Evolutionary conservation across 1,284 basidiomycete genomes (phyloP), one percentile per base, ranked within the genome.

Genomic region (Malassezia brasiliensis): DNA sequence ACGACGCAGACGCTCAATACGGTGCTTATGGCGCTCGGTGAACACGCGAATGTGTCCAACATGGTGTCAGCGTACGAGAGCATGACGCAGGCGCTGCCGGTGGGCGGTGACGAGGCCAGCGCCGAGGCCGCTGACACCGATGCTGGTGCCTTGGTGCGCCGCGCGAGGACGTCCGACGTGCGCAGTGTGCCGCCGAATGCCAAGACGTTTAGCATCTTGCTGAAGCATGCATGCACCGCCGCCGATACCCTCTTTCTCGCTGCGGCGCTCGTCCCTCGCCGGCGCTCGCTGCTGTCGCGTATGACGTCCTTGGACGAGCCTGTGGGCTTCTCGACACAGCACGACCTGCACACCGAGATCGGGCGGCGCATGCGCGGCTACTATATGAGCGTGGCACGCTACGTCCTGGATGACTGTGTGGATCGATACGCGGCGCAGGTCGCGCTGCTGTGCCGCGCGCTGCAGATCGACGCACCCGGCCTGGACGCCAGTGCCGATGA

Each of bases 1-100:
- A 66, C 58, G 10, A 61, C 63, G 15, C 63, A 72, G 48, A 68
- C 67, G 11, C 65, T 74, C 51, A 70, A 73, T 53, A 72, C 67
- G 20, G 57, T 66, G 45, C 58, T 74, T 22, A 65, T 68, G 67
- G 66, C 69, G 19, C 64, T 74, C 20, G 72, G 70, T n/a, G 70
- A 73, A 47, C 66, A 69, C 41, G 63, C 60, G 15, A 63, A 51
- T 2, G 66, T 67, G n/a, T 58, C 63, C 2, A 61, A 72, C 46
- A 74, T 74, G 72, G 48, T 70, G 3, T 50, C 61, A 15, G 64
- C 69, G 8, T 74, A 63, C 60, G 72, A 74, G 59, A 64, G 60
- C 1, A 47, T 74, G 7, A 57, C 60, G 30, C 60, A 63, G 51
- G 64, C 68, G 10, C 53, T 71, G 10, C 64, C 28, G 11, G 1